Percentiles rank a stretch among this genome's conserved stretches.
These are phyloP conservation scores for Stagonosporopsis chrysanthemi DNA, from an alignment of 2,329 filamentous ascomycete species.

Conservation along the genomic window DNA sequence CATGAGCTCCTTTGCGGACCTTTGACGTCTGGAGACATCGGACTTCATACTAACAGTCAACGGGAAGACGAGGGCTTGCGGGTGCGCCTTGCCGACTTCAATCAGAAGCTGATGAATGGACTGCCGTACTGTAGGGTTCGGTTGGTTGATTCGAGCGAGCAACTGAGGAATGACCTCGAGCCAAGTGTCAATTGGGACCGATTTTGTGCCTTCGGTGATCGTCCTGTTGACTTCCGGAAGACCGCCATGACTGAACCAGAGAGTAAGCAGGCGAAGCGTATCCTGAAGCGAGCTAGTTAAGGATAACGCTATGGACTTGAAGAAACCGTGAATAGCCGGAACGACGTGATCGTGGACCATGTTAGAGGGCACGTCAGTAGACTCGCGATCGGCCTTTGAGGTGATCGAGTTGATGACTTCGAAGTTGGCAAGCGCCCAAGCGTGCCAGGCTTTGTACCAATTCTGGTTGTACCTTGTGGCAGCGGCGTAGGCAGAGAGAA, in stretches of 20 bases:
- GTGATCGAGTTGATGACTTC: constrained; percentile 90
- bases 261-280: constrained; percentile 85
- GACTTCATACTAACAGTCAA: constrained; percentile 99
- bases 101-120: constrained; percentile 91
- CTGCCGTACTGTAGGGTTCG: constrained; percentile 84
- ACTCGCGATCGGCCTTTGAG: constrained; percentile 68
- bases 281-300: constrained; percentile 94
- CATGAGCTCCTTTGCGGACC: constrained; percentile 93
- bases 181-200: constrained; percentile 97
- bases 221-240: constrained; percentile 85
- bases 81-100: constrained; percentile 92
- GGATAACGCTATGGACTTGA: constrained; percentile 93
- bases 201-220: constrained; percentile 88
- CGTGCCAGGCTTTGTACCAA: constrained; percentile 99
- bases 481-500: constrained; percentile 87
- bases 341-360: constrained; percentile 88
- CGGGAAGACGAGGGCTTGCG: constrained; percentile 95
- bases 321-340: constrained; percentile 93
- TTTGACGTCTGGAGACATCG: constrained; percentile 80
- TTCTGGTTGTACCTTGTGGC: constrained; percentile 93
- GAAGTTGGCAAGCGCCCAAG: constrained; percentile 97
- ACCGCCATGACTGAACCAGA: constrained; percentile 96
- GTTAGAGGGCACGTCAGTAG: constrained; percentile 66
- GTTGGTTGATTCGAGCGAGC: constrained; percentile 96
- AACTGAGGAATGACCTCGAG: constrained; percentile 97